Base-by-base conservation (phyloP, 345 rosid species). In the Citrus australasica region DNA sequence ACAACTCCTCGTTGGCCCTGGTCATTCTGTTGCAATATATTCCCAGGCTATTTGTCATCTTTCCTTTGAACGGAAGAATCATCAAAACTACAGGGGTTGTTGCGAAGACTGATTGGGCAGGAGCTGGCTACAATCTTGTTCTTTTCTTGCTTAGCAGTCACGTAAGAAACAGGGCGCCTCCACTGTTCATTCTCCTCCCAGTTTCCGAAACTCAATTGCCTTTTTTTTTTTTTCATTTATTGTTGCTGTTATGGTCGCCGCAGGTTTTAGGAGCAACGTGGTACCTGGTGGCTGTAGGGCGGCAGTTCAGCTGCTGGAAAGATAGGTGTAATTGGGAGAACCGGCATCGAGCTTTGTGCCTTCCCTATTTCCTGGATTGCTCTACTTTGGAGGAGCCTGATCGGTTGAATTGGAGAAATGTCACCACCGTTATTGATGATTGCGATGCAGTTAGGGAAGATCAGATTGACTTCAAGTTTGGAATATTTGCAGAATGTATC, bases 21-120 rank as follows among this genome's bases (percentile, higher is more conserved):
- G 88, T 92, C 61, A 94, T 94, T 76, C 94, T 94, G 0, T 80
- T 88, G 71, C 97, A 92, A 71, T 94, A 94, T 83, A 79, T 94
- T 82, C 98, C 98, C 7, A 83, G 98, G 76, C 78, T 92, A 76
- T 94, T 92, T 67, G 84, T 88, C 33, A 94, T 94, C 69, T 91
- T 89, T 80, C 98, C 98, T 19, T 82, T 94, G 73, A 90, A 94
- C 73, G 88, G 83, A 42, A 83, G 86, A 74, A 94, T 94, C 48
- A 87, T 94, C 2, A 92, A 91, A 86, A 89, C 89, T 27, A 88
- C 92, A 0, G 98, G 95, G 17, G 85, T 88, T 69, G 81, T 92
- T 17, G 95, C 93, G 24, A 93, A 82, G 88, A 89, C 97, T 73
- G 95, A 94, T 78, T 93, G 98, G 98, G 88, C 92, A 0, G 97